phyloP scores from a whole-genome alignment of 2,329 filamentous ascomycete species.

The Penicillium sp. region DNA sequence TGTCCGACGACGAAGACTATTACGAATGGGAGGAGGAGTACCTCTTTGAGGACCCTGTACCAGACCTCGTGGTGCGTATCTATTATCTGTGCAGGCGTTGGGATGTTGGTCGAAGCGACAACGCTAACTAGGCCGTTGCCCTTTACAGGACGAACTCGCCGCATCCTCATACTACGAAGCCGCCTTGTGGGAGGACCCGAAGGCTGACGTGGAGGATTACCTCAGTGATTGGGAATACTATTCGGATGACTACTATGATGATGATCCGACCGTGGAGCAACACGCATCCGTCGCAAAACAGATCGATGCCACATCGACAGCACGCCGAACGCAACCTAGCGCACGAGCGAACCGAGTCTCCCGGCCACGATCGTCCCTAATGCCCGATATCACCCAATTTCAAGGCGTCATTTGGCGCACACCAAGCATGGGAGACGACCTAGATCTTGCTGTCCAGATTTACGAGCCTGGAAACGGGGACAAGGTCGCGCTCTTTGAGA shows the following conservation, averaged over 20 bases:
- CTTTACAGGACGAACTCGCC: conserved; percentile 46
- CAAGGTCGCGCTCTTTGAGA: conserved; percentile 47
- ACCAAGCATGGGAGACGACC: conserved; percentile 26
- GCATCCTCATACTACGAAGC: conserved; percentile 44
- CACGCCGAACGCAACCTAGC: conserved; percentile 17
- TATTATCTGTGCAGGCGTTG: background rate
- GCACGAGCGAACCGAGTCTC: conserved; percentile 1
- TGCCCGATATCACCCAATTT: conserved; percentile 34
- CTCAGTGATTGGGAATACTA: conserved; percentile 50
- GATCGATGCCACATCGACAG: conserved; percentile 16
- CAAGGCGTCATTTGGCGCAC: conserved; percentile 46
- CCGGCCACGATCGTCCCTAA: conserved; percentile 9
- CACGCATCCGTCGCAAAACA: conserved; percentile 17
- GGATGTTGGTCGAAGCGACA: background rate
- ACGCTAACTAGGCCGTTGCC: background rate
- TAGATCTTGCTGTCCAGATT: conserved; percentile 25
- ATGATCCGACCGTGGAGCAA: conserved; percentile 40
- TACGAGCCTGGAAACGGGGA: conserved; percentile 44
- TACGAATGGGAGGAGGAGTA: conserved; percentile 40
- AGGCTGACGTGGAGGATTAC: conserved; percentile 41
- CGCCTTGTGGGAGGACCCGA: conserved; percentile 42
- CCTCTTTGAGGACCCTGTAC: conserved; percentile 38
- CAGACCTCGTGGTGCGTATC: conserved; percentile 36
- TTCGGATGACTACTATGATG: conserved; percentile 49
- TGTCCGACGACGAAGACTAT: conserved; percentile 44